Evolutionary conservation across 352 stramenopile species (phyloP), one percentile per base, ranked within the genome.

Genomic region (Plasmopara halstedii): DNA sequence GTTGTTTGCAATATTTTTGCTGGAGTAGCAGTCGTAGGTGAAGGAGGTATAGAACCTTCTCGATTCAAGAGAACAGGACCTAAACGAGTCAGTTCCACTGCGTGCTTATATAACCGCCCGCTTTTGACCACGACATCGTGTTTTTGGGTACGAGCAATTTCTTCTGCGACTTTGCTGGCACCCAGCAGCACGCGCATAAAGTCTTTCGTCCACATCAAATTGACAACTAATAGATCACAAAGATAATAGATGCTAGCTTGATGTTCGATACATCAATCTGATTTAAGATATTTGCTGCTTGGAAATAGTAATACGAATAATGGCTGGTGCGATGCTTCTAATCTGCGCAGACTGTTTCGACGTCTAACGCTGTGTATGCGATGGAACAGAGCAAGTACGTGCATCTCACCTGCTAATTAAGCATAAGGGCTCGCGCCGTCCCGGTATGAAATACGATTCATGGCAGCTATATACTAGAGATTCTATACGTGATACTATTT

Each of bases 401-500:
- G 83, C 81, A 23, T 85, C 76, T 52, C 94, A 98, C 64, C 67
- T 98, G 58, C 84, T 98, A 8, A 94, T 97, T 60, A 98, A 98
- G 76, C 91, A 98, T 74, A 88, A 79, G 32, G 85, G 84, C 37
- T 97, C 87, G 45, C 80, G 90, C 43, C 76, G 76, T 33, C 73
- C 73, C 3, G 73, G 78, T 89, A 73, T 40, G 49, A 1, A 13
- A 9, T 2, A 26, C 2, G 1, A 5, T 14, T 38, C 42, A 13
- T 53, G 13, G 21, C 19, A 29, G 3, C 11, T 11, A 29, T 29
- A 10, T 29, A 29, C 25, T 11, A 29, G 1, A 29, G 6, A 10
- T 10, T 10, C 7, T 29, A 29, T 11, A 21, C 9, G 34, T 40
- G 18, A 40, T 6, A 22, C 17, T 29, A 23, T 6, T 25, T 17